phyloP scores from a whole-genome alignment of 352 stramenopile species.

The Saprolegnia diclina region DNA sequence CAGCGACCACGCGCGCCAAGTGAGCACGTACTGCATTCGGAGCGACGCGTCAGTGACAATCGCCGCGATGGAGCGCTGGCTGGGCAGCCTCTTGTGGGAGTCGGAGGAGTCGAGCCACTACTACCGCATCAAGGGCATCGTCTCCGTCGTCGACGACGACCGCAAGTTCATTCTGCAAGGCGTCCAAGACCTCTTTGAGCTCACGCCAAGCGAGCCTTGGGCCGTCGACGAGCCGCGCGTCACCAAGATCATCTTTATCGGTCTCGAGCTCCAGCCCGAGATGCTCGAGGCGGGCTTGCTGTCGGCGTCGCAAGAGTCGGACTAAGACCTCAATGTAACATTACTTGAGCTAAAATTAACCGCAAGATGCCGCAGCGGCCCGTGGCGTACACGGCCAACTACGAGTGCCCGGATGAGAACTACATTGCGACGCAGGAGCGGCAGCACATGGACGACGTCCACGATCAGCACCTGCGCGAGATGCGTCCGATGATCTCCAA shows the following conservation, averaged over 20 bases:
- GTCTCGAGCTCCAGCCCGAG: neutral
- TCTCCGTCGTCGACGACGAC: constrained; percentile 42
- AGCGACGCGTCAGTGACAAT: constrained; percentile 35
- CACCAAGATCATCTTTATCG: constrained; percentile 24
- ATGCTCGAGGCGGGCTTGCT: neutral
- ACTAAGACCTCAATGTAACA: neutral
- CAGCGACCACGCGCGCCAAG: constrained; percentile 29
- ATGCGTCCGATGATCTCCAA: constrained; percentile 15
- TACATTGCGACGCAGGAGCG: neutral
- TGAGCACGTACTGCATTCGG: neutral
- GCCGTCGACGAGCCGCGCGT: neutral
- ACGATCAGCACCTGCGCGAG: constrained; percentile 8
- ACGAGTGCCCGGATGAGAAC: constrained; percentile 17
- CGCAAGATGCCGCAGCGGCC: constrained; percentile 15
- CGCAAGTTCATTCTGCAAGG: constrained; percentile 77
- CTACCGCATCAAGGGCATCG: constrained; percentile 71
- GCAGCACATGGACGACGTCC: constrained; percentile 5
- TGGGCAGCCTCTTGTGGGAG: constrained; percentile 64
- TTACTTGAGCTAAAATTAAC: neutral
- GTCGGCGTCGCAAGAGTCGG: neutral
- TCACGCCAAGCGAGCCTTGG: constrained; percentile 28
- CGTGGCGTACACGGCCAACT: constrained; percentile 17
- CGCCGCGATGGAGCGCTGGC: constrained; percentile 62
- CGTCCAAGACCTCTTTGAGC: constrained; percentile 78
- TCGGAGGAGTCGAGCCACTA: constrained; percentile 31